Percentiles rank a stretch among this genome's conserved stretches.
Evolutionary conservation across 2,329 filamentous ascomycete genomes (phyloP).

Genomic region (Botrytis tulipae): DNA sequence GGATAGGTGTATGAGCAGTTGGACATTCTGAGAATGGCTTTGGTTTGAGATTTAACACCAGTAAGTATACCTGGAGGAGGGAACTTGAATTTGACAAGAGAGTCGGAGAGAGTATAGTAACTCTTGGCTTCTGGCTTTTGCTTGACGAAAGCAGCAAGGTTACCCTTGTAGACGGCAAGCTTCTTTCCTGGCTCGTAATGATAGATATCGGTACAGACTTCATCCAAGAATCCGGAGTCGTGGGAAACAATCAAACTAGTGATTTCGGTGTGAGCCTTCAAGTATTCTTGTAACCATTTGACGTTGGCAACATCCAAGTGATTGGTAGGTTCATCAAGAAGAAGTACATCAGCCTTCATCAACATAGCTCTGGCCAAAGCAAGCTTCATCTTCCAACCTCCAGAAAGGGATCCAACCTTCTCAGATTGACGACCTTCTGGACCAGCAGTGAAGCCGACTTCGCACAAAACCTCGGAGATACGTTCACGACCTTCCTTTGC

Average conservation of each 20-base stretch:
- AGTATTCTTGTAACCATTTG: constrained; percentile 91
- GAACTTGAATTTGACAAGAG: constrained; percentile 95
- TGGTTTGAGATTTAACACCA: constrained; percentile 92
- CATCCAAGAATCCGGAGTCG: constrained; percentile 96
- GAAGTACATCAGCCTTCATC: constrained; percentile 90
- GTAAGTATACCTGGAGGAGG: constrained; percentile 90
- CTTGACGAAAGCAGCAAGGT: constrained; percentile 80
- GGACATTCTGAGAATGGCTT: constrained; percentile 92
- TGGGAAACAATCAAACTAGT: constrained; percentile 97
- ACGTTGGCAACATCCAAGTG: constrained; percentile 96
- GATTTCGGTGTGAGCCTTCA: constrained; percentile 93
- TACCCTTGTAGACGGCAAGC: constrained; percentile 80
- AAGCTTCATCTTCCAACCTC: constrained; percentile 99
- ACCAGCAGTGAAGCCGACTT: constrained; percentile 91
- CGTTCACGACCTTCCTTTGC: constrained; percentile 74
- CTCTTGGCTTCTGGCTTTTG: constrained; percentile 91
- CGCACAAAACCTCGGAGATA: constrained; percentile 78
- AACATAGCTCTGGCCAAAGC: constrained; percentile 95
- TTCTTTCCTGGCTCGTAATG: constrained; percentile 98
- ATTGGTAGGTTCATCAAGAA: constrained; percentile 98
- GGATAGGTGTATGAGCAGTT: constrained; percentile 93
- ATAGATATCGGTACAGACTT: constrained; percentile 97
- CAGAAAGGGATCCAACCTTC: constrained; percentile 89
- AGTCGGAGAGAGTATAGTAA: constrained; percentile 93
- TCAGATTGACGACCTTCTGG: constrained; percentile 86